Percentiles rank a stretch among this genome's conserved stretches.
phyloP scores from a whole-genome alignment of 2,329 filamentous ascomycete species.

The Xylariaceae sp. region DNA sequence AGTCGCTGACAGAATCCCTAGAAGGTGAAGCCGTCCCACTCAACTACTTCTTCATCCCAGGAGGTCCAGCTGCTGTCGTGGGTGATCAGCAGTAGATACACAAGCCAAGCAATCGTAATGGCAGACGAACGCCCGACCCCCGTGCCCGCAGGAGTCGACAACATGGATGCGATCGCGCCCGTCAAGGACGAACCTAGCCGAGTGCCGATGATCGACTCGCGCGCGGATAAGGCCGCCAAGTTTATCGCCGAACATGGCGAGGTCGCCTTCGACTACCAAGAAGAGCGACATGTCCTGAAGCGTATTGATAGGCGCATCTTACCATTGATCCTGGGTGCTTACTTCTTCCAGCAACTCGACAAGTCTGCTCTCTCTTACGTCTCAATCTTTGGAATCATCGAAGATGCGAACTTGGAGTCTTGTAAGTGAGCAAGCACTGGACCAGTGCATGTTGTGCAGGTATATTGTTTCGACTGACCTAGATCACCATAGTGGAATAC shows the following conservation, averaged over 20 bases:
- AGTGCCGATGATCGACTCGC: slow-evolving; percentile 7
- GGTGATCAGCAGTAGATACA: too few relatives aligned
- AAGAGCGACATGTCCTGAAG: slow-evolving; percentile 41
- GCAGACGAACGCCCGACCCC: slow-evolving; percentile 9
- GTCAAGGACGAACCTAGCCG: slow-evolving; percentile 3
- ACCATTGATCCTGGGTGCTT: slow-evolving; percentile 47
- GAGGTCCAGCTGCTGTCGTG: too few relatives aligned
- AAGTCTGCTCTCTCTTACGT: slow-evolving; percentile 43
- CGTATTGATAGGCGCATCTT: slow-evolving; percentile 48
- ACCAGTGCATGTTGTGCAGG: too few relatives aligned
- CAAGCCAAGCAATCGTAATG: slow-evolving; percentile 10
- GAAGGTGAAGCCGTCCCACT: too few relatives aligned
- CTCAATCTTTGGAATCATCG: slow-evolving; percentile 44
- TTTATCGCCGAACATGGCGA: slow-evolving; percentile 38
- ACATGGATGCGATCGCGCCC: slow-evolving; percentile 16
- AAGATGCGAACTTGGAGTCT: slow-evolving; percentile 12
- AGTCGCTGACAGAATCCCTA: too few relatives aligned
- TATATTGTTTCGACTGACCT: too few relatives aligned
- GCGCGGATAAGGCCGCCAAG: slow-evolving; percentile 38
- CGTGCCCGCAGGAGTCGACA: slow-evolving; percentile 5
- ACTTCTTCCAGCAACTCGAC: slow-evolving; percentile 56
- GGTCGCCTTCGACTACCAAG: slow-evolving; percentile 41
- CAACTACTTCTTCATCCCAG: too few relatives aligned
- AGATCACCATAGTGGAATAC: slow-evolving; percentile 32
- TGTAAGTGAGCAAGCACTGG: slow-evolving; percentile 5